phyloP scores from a whole-genome alignment of 2,329 filamentous ascomycete genomes.

The Emmonsiellopsis sp. region DNA sequence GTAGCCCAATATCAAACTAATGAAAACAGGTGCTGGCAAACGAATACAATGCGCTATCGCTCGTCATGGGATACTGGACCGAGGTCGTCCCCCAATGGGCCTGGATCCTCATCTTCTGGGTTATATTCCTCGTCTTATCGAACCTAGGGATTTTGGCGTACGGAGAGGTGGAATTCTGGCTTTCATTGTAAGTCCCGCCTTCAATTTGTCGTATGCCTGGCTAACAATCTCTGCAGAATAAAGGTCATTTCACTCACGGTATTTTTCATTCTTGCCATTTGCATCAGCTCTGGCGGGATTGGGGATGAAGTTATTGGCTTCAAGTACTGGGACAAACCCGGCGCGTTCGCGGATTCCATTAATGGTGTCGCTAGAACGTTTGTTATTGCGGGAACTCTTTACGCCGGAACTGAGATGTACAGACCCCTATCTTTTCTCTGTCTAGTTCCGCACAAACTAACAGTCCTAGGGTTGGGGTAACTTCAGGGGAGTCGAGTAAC shows the following conservation, averaged over 20 bases:
- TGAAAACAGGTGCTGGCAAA: conserved; percentile 25
- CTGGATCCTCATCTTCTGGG: conserved; percentile 41
- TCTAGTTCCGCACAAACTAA: conserved; percentile 1
- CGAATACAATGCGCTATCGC: conserved; percentile 39
- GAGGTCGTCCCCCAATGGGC: conserved; percentile 36
- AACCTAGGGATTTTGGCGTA: conserved; percentile 39
- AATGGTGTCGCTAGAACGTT: conserved; percentile 29
- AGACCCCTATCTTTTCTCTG: background rate
- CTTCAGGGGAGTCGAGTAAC: conserved; percentile 31
- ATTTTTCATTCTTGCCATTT: conserved; percentile 26
- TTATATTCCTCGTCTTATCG: conserved; percentile 33
- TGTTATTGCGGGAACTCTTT: conserved; percentile 25
- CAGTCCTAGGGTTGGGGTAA: conserved; percentile 24
- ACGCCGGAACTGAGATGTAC: conserved; percentile 28
- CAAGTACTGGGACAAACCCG: conserved; percentile 29
- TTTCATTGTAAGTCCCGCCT: conserved; percentile 22
- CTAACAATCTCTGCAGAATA: conserved; percentile 15
- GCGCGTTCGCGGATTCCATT: conserved; percentile 25
- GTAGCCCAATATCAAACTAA: background rate
- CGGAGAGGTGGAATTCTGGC: conserved; percentile 45
- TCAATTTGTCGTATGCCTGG: background rate
- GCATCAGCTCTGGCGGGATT: conserved; percentile 25
- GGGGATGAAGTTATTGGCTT: conserved; percentile 24
- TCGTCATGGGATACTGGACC: conserved; percentile 39
- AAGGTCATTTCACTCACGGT: conserved; percentile 24